Base-by-base conservation (phyloP, 495 filamentous ascomycete genomes). In the Neurospora sp. region DNA sequence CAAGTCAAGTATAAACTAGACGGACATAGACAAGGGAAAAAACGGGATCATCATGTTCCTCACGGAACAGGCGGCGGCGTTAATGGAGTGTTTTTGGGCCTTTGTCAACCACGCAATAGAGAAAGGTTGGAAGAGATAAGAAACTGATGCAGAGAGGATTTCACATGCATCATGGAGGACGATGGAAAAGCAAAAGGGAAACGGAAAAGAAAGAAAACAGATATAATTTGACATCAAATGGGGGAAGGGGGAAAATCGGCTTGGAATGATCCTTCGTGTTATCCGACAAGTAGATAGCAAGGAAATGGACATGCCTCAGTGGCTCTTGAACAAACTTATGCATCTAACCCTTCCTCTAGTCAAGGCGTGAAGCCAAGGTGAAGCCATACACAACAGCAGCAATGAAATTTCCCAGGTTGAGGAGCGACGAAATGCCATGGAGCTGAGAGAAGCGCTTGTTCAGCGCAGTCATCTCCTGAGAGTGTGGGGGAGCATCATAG, bases 401-500 rank as follows among this genome's bases (percentile, higher is more conserved):
- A 69, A 91, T 72, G 65, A 96, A 82, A 16, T 88, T 89, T 31
- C 85, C 84, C 75, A 97, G 73, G 79, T 96, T 97, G 59, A 95
- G 75, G 74, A 94, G 76, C 69, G 91, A 89, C 31, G 91, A 94
- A 20, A 89, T 77, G 27, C 95, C 93, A 83, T 98, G 95, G 69
- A 97, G 82, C 59, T 84, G 86, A 6, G 86, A 87, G 83, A 98
- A 98, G 76, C 83, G 84, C 84, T 88, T 91, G 83, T 97, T 98
- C 78, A 98, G 79, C 37, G 84, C 85, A 73, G 85, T 74, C 94
- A 97, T 97, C 83, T 92, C 92, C 79, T 90, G 86, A 7, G 91
- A 93, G 75, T 94, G 91, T 40, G 92, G 89, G 18, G 87, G 85
- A 35, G 84, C 80, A 71, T 97, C 94, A 74, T 93, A 90, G 81